Evolutionary conservation across 148 eudicot genomes (phyloP).

Genomic region (Beta vulgaris): DNA sequence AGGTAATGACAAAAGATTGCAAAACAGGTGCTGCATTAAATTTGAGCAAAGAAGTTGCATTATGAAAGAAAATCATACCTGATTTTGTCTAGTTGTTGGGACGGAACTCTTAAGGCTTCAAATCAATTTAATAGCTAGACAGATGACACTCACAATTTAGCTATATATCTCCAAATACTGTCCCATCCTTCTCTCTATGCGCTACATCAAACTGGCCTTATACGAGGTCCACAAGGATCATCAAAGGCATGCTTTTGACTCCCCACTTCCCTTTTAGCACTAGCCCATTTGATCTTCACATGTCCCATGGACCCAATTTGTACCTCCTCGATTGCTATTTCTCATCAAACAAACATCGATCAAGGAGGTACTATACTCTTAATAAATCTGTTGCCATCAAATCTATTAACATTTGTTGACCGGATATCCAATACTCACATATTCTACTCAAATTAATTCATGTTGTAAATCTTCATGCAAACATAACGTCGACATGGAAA

Average conservation of each 20-base stretch:
- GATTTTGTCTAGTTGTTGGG: conserved; percentile 18
- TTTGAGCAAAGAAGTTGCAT: conserved; percentile 13
- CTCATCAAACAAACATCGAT: conserved; percentile 14
- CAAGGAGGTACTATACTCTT: too few species aligned
- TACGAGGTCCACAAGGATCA: conserved; percentile 33
- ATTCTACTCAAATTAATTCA: too few species aligned
- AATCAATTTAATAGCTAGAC: conserved; percentile 3
- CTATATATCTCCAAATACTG: background rate
- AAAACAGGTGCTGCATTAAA: conserved; percentile 13
- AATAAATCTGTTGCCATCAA: conserved; percentile 24
- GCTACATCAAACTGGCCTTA: too few species aligned
- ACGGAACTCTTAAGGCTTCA: conserved; percentile 19
- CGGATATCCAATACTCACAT: conserved; percentile 6
- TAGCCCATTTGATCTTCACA: conserved; percentile 27
- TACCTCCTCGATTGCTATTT: conserved; percentile 5
- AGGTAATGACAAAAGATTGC: background rate
- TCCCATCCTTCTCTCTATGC: conserved; percentile 18
- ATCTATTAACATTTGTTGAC: conserved; percentile 32
- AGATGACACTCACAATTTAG: background rate
- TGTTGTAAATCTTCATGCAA: too few species aligned
- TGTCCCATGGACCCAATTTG: conserved; percentile 37
- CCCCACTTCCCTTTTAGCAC: conserved; percentile 11
- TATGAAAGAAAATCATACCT: background rate
- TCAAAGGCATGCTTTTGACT: conserved; percentile 27
- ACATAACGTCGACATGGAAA: too few species aligned